These are phyloP conservation scores for Saccharum hybrid DNA, from an alignment of 202 grass and related monocot species.

Conservation along the genomic window DNA sequence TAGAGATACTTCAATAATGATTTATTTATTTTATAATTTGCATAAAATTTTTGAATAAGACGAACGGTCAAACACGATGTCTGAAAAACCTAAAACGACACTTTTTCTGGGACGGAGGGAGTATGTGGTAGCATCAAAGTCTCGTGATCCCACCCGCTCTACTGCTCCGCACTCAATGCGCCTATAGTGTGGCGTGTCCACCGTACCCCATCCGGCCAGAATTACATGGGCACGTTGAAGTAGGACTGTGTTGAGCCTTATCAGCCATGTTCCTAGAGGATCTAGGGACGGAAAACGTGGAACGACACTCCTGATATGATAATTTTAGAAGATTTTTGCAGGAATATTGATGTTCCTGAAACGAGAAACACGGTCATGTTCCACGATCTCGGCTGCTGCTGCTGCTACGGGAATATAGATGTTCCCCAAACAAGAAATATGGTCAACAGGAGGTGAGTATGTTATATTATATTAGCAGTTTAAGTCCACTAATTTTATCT, in stretches of 20 bases:
- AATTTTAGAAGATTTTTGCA: too few species aligned
- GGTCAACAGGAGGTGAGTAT: not conserved
- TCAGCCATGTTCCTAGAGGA: not conserved
- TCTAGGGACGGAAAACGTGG: not conserved
- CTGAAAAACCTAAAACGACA: too few species aligned
- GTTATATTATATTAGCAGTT: too few species aligned
- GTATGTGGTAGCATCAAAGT: constrained; percentile 5
- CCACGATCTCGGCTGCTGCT: too few species aligned
- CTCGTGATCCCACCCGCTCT: constrained; percentile 28
- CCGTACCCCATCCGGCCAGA: too few species aligned
- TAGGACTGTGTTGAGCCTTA: not conserved
- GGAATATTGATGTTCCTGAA: not conserved
- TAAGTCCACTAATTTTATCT: too few species aligned
- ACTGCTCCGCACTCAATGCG: constrained; percentile 39
- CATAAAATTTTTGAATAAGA: too few species aligned
- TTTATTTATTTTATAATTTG: too few species aligned
- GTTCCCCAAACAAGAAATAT: not conserved
- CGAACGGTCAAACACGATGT: too few species aligned
- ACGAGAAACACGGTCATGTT: not conserved
- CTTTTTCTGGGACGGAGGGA: too few species aligned
- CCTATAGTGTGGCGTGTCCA: not conserved
- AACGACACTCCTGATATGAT: not conserved
- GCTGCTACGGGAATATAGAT: too few species aligned
- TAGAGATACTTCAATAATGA: too few species aligned
- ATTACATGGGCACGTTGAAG: not conserved